A percentile compares a stretch with the other conserved stretches of the same genome.
These are phyloP conservation scores for Claviceps sp. DNA, from an alignment of 2,329 filamentous ascomycete species.

Conservation along the genomic window DNA sequence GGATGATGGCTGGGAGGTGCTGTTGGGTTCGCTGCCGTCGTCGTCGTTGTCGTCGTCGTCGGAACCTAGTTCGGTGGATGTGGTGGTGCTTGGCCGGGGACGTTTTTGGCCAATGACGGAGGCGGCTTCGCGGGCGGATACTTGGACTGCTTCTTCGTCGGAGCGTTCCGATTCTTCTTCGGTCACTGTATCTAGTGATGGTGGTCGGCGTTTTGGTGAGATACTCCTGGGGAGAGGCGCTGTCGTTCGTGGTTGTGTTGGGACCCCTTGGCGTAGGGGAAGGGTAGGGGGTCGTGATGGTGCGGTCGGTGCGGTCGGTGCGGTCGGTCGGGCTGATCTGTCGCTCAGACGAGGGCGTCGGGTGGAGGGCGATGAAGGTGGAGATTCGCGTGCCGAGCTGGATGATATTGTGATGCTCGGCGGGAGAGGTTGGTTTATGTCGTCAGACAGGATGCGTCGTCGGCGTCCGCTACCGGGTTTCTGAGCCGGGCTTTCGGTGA, in stretches of 20 bases:
- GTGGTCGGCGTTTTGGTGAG: not conserved
- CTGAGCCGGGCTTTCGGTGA: conserved; percentile 34
- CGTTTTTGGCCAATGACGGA: conserved; percentile 29
- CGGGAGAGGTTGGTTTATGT: not conserved
- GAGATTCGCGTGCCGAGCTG: conserved; percentile 4
- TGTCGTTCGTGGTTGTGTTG: not conserved
- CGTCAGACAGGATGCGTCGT: conserved; percentile 23
- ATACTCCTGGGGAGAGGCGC: not conserved
- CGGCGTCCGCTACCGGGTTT: conserved; percentile 43
- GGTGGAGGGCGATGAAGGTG: conserved; percentile 29
- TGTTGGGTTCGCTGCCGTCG: conserved; percentile 14
- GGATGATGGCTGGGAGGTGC: conserved; percentile 1
- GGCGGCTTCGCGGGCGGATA: conserved; percentile 30
- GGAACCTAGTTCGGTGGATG: conserved; percentile 29
- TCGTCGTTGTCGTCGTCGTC: conserved; percentile 13
- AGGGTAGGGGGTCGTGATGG: not conserved
- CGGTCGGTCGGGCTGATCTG: conserved; percentile 1
- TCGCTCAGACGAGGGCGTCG: conserved; percentile 26
- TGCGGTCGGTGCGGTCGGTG: not conserved
- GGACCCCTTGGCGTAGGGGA: not conserved
- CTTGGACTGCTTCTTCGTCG: conserved; percentile 28
- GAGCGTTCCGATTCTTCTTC: conserved; percentile 8
- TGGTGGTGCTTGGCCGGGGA: conserved; percentile 21
- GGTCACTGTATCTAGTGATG: not conserved
- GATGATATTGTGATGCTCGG: not conserved